Evolutionary conservation across 257 asterid genomes (phyloP).

Genomic region (Haberlea rhodopensis): DNA sequence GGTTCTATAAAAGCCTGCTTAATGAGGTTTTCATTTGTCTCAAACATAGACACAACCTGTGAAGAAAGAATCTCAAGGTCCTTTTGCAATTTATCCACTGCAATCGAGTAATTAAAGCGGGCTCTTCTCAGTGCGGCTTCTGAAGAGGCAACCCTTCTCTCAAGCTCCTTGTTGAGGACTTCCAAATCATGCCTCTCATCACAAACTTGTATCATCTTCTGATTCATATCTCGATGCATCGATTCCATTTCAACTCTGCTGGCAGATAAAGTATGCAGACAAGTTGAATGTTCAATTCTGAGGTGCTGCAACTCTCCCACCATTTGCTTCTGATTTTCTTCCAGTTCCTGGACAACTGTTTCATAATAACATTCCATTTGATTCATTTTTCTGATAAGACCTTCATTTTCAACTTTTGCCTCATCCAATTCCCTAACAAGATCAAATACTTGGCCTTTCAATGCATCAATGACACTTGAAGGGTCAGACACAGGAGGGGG

Average conservation of each 20-base stretch:
- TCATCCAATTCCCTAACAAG: slow-evolving; percentile 91
- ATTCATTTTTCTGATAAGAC: slow-evolving; percentile 66
- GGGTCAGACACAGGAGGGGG: slow-evolving; percentile 56
- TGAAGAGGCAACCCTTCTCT: slow-evolving; percentile 65
- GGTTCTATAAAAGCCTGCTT: slow-evolving; percentile 73
- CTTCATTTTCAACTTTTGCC: slow-evolving; percentile 80
- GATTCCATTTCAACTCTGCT: slow-evolving; percentile 65
- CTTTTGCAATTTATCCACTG: slow-evolving; percentile 89
- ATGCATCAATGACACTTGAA: slow-evolving; percentile 50
- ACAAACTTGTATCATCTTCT: slow-evolving; percentile 52
- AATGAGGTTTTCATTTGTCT: slow-evolving; percentile 79
- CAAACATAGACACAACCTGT: slow-evolving; percentile 89
- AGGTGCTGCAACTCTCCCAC: slow-evolving; percentile 76
- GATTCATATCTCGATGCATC: slow-evolving; percentile 54
- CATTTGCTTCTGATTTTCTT: slow-evolving; percentile 88
- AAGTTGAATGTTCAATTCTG: slow-evolving; percentile 74
- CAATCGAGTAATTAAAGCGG: slow-evolving; percentile 87
- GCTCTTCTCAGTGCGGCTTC: slow-evolving; percentile 90
- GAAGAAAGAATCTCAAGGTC: slow-evolving; percentile 94
- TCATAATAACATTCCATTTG: slow-evolving; percentile 97
- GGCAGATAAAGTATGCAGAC: slow-evolving; percentile 62
- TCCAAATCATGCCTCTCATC: slow-evolving; percentile 69
- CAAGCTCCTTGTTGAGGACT: slow-evolving; percentile 70
- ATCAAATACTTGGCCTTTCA: slow-evolving; percentile 75
- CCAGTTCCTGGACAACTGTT: slow-evolving; percentile 87